These are phyloP conservation scores for Ilyonectria robusta DNA, from an alignment of 2,329 filamentous ascomycete species.

Conservation along the genomic window DNA sequence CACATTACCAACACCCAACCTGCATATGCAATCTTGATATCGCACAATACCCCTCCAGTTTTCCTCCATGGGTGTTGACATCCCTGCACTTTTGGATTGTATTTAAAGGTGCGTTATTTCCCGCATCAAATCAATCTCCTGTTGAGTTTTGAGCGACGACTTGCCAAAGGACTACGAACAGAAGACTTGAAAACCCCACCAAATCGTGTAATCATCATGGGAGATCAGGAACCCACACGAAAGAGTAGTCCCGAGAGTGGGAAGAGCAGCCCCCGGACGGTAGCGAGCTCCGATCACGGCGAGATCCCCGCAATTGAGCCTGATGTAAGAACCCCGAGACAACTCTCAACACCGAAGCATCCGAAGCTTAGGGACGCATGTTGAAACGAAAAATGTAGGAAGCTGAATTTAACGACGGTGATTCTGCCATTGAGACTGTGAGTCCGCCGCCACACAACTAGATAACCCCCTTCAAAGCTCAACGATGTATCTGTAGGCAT, in stretches of 20 bases:
- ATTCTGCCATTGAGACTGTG: slow-evolving; percentile 9
- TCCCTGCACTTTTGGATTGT: neutral
- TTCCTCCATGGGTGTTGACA: neutral
- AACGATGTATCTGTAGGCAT: neutral
- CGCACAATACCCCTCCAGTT: neutral
- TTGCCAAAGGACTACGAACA: neutral
- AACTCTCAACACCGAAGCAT: too few relatives aligned
- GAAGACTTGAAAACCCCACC: too few relatives aligned
- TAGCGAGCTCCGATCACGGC: neutral
- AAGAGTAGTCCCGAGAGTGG: slow-evolving; percentile 9
- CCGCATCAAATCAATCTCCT: neutral
- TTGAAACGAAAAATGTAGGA: neutral
- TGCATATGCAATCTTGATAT: neutral
- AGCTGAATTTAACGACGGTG: slow-evolving; percentile 2
- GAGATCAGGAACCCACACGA: neutral
- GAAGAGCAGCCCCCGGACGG: neutral
- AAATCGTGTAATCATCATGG: neutral
- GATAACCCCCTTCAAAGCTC: neutral
- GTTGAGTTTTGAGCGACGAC: too few relatives aligned
- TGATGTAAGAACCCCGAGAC: neutral
- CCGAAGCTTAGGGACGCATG: rapidly evolving
- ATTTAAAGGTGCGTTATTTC: slow-evolving; percentile 6
- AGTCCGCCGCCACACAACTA: neutral
- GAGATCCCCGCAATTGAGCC: slow-evolving; percentile 12
- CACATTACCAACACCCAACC: neutral